phyloP scores from a whole-genome alignment of 257 asterid genomes.

The Solanum pimpinellifolium region DNA sequence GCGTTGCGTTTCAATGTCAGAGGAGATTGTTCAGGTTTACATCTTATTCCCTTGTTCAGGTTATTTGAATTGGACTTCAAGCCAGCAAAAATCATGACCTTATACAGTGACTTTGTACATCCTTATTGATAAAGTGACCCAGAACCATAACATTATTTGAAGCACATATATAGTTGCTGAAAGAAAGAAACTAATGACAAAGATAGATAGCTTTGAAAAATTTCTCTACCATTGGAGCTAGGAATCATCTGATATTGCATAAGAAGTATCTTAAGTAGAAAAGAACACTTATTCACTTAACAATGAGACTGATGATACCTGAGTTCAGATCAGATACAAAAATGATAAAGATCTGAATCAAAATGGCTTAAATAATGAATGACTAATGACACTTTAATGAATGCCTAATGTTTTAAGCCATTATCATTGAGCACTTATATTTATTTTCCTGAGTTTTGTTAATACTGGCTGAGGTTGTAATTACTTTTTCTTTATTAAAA shows the following conservation, averaged over 20 bases:
- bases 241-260: not conserved
- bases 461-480: not conserved
- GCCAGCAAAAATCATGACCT: not conserved
- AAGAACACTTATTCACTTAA: not conserved
- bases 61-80: not conserved
- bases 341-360: not conserved
- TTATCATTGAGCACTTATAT: not conserved
- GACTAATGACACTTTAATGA: not conserved
- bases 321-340: not conserved
- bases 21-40: slow-evolving; percentile 97
- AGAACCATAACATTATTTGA: not conserved
- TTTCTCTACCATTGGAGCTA: not conserved
- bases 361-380: not conserved
- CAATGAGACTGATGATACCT: not conserved
- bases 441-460: not conserved
- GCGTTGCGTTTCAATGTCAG: slow-evolving; percentile 76
- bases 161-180: not conserved
- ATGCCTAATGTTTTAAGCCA: not conserved
- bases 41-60: slow-evolving; percentile 3
- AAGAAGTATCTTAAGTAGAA: not conserved
- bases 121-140: not conserved
- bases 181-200: not conserved
- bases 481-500: not conserved
- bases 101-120: not conserved
- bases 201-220: not conserved